phyloP scores from a whole-genome alignment of 2,329 filamentous ascomycete species.

The Neonectria neomacrospora region DNA sequence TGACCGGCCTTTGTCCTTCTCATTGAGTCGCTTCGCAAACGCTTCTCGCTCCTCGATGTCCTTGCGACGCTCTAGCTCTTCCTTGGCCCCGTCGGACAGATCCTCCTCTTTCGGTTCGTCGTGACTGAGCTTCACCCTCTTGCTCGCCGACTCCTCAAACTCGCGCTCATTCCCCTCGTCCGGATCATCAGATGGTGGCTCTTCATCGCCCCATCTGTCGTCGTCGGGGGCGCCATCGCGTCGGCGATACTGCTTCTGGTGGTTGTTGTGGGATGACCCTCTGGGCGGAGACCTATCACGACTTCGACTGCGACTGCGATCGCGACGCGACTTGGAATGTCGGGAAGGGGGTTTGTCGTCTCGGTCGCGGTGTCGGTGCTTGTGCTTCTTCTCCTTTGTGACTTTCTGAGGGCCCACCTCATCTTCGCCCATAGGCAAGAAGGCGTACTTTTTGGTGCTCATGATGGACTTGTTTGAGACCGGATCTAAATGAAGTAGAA shows the following conservation, averaged over 20 bases:
- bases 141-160: constrained; percentile 75
- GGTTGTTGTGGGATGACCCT: constrained; percentile 43
- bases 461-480: constrained; percentile 45
- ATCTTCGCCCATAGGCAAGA: constrained; percentile 74
- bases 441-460: constrained; percentile 71
- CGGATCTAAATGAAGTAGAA: background rate
- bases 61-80: constrained; percentile 68
- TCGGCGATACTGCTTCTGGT: constrained; percentile 57
- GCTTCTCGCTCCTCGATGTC: constrained; percentile 82
- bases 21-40: constrained; percentile 79
- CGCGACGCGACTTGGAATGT: constrained; percentile 42
- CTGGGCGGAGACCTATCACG: constrained; percentile 49
- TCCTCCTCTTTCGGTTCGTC: constrained; percentile 59
- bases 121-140: constrained; percentile 74
- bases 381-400: constrained; percentile 60
- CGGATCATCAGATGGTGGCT: constrained; percentile 58
- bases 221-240: constrained; percentile 64
- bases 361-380: constrained; percentile 54
- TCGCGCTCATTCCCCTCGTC: constrained; percentile 64
- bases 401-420: constrained; percentile 67
- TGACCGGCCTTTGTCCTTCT: constrained; percentile 75
- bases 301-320: constrained; percentile 41
- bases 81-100: constrained; percentile 68
- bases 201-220: constrained; percentile 85
- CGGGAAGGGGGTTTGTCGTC: constrained; percentile 46